A percentile compares a stretch with the other conserved stretches of the same genome.
phyloP scores from a whole-genome alignment of 2,329 filamentous ascomycete genomes.

The Penicillium sp. region DNA sequence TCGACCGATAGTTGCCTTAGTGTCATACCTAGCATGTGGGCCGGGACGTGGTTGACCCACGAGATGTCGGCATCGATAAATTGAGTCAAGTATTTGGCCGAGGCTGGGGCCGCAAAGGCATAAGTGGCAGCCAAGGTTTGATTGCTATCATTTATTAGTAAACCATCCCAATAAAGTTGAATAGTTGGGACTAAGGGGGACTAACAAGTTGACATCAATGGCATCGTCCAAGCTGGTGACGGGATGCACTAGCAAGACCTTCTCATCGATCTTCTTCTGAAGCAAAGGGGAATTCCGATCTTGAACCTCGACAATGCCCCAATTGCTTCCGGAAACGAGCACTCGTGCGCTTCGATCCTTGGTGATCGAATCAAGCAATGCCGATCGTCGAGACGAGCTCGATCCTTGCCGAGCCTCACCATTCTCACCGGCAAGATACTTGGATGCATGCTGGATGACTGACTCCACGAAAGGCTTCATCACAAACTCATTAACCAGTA shows the following conservation, averaged over 20 bases:
- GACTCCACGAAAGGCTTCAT: conserved; percentile 57
- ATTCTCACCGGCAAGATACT: conserved; percentile 24
- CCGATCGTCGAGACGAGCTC: conserved; percentile 14
- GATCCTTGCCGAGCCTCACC: conserved; percentile 20
- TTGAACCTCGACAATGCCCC: conserved; percentile 30
- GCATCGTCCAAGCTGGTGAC: conserved; percentile 56
- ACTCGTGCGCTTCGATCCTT: conserved; percentile 29
- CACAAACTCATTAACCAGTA: conserved; percentile 65
- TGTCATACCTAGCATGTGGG: conserved; percentile 50
- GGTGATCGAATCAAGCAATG: conserved; percentile 20
- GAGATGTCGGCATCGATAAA: conserved; percentile 54
- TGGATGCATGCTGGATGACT: conserved; percentile 40
- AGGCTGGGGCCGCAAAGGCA: conserved; percentile 51
- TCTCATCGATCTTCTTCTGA: conserved; percentile 43
- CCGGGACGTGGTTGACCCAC: conserved; percentile 60
- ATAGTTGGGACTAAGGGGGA: background rate
- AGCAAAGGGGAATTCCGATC: conserved; percentile 31
- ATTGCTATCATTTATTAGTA: conserved; percentile 14
- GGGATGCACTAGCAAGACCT: conserved; percentile 48
- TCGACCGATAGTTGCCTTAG: background rate
- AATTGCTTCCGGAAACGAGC: conserved; percentile 30
- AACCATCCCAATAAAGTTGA: background rate
- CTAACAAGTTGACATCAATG: conserved; percentile 48
- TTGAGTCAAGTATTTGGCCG: conserved; percentile 61
- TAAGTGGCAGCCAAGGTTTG: conserved; percentile 50